Percentiles rank a stretch among this genome's conserved stretches.
These are phyloP conservation scores for Aspergillus carlsbadensis DNA, from an alignment of 495 filamentous ascomycete species.

Conservation along the genomic window DNA sequence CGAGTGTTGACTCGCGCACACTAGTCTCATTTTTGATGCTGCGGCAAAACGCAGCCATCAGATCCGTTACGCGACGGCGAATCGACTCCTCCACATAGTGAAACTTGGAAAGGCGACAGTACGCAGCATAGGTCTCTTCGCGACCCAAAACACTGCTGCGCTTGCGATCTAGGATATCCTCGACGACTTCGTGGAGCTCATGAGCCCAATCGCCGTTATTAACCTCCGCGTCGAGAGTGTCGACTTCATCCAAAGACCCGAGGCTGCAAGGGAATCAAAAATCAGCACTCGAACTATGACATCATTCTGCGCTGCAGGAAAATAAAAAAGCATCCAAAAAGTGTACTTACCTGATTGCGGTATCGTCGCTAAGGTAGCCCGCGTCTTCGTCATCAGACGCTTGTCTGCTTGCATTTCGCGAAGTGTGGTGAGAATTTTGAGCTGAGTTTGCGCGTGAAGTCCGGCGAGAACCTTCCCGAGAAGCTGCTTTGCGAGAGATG, in stretches of 20 bases:
- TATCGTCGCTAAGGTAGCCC: slow-evolving; percentile 64
- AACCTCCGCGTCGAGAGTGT: slow-evolving; percentile 49
- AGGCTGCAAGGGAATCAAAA: slow-evolving; percentile 26
- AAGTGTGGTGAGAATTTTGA: slow-evolving; percentile 59
- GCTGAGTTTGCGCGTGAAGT: slow-evolving; percentile 64
- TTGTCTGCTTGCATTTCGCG: slow-evolving; percentile 54
- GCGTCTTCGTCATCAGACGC: slow-evolving; percentile 78
- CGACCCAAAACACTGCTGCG: slow-evolving; percentile 76
- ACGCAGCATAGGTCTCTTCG: slow-evolving; percentile 68
- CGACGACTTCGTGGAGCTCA: slow-evolving; percentile 67
- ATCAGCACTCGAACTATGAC: slow-evolving; percentile 11
- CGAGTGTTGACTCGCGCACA: slow-evolving; percentile 69
- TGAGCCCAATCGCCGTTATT: slow-evolving; percentile 60
- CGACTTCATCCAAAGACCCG: slow-evolving; percentile 59
- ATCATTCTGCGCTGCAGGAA: slow-evolving; percentile 10
- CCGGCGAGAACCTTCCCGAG: slow-evolving; percentile 63
- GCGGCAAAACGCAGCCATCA: slow-evolving; percentile 70
- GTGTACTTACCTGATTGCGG: slow-evolving; percentile 61
- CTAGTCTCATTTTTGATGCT: slow-evolving; percentile 71
- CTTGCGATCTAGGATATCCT: slow-evolving; percentile 85
- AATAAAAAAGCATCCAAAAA: slow-evolving; percentile 10
- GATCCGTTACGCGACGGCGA: slow-evolving; percentile 54
- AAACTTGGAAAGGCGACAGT: slow-evolving; percentile 68
- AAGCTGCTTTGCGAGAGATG: slow-evolving; percentile 83
- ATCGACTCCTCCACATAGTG: slow-evolving; percentile 73